Conservation (phyloP, 352 stramenopile genomes). For the Globisporangium splendens region DNA sequence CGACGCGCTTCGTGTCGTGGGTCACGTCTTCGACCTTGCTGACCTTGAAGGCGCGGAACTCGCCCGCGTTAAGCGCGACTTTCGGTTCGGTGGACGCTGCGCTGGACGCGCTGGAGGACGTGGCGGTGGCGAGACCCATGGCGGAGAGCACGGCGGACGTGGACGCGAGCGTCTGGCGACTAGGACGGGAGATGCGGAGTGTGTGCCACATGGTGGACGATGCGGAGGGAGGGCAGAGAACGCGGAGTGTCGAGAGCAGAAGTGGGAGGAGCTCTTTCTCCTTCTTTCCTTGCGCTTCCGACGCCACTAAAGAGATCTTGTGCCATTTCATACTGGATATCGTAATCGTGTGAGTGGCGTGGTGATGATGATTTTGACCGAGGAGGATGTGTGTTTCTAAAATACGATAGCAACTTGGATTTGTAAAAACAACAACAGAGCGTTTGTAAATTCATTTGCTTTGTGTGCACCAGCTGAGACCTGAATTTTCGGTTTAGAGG, state of each 20-base stretch:
- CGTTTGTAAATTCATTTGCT: too few species aligned
- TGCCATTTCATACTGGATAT: background rate
- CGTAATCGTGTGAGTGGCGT: background rate
- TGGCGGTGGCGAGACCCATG: constrained; percentile 3
- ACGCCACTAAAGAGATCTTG: background rate
- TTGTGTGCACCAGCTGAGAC: too few species aligned
- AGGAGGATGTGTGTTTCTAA: too few species aligned
- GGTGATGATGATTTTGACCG: too few species aligned
- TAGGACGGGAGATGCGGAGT: constrained; percentile 5
- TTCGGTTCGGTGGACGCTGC: constrained; percentile 27
- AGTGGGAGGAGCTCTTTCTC: background rate
- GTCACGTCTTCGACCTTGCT: constrained; percentile 56
- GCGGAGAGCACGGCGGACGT: constrained; percentile 8
- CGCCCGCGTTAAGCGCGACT: constrained; percentile 46
- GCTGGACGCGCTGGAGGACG: background rate
- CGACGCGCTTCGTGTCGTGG: constrained; percentile 71
- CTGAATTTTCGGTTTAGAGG: too few species aligned
- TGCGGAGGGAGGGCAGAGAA: background rate
- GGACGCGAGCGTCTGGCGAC: background rate
- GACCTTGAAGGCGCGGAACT: constrained; percentile 67
- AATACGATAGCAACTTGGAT: too few species aligned
- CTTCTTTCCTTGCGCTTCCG: background rate
- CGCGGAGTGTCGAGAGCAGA: too few species aligned
- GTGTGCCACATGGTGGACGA: constrained; percentile 2
- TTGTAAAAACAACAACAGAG: too few species aligned